phyloP scores from a whole-genome alignment of 1,284 basidiomycete species.

The Pseudozyma tsukubaensis region DNA sequence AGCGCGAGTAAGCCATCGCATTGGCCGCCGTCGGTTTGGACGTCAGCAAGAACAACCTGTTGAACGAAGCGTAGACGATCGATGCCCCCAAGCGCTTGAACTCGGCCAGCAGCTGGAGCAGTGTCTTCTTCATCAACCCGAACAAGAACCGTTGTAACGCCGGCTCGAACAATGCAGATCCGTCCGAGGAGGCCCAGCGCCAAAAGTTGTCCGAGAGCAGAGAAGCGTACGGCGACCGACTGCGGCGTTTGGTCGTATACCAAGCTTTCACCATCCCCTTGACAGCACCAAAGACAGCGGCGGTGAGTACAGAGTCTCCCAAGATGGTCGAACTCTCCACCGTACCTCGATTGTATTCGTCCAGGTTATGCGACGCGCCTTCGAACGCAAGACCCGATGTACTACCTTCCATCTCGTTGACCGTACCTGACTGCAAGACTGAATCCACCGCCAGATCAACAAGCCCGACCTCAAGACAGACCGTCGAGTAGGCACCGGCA shows the following conservation, averaged over 20 bases:
- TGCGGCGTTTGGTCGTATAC: conserved; percentile 84
- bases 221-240: conserved; percentile 73
- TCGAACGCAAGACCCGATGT: conserved; percentile 84
- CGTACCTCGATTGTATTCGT: conserved; percentile 83
- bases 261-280: conserved; percentile 90
- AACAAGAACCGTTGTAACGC: conserved; percentile 93
- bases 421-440: conserved; percentile 90
- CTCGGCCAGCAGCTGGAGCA: conserved; percentile 95
- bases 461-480: conserved; percentile 89
- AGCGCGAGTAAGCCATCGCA: conserved; percentile 93
- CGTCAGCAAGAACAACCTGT: conserved; percentile 88
- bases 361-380: conserved; percentile 79
- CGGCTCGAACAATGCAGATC: conserved; percentile 89
- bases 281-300: conserved; percentile 85
- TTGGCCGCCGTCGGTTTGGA: conserved; percentile 92
- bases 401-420: conserved; percentile 96
- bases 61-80: conserved; percentile 95
- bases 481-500: conserved; percentile 90
- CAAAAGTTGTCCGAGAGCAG: conserved; percentile 86
- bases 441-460: conserved; percentile 94
- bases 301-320: conserved; percentile 91
- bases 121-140: conserved; percentile 96
- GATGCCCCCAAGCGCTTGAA: conserved; percentile 90
- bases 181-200: conserved; percentile 91
- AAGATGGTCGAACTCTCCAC: conserved; percentile 76